Evolutionary conservation across 768 basidiomycete genomes (phyloP).

Genomic region (Agrocybe chaxingu): DNA sequence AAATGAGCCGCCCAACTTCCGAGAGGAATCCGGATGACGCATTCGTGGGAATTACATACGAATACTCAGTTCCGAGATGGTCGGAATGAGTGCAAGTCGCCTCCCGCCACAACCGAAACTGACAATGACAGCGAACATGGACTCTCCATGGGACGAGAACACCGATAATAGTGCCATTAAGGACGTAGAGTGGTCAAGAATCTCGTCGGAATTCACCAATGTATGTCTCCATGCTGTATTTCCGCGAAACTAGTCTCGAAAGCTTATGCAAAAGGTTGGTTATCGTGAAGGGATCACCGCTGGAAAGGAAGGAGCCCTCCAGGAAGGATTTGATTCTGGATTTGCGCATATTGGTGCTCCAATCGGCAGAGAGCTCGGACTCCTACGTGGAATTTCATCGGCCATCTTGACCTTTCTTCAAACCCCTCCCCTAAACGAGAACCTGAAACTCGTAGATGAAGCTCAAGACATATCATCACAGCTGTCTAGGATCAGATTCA

Average conservation of each 20-base stretch:
- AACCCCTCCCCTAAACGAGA: slow-evolving; percentile 19
- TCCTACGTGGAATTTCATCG: slow-evolving; percentile 68
- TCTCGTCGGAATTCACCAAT: slow-evolving; percentile 69
- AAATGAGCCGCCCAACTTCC: no score
- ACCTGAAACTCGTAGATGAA: slow-evolving; percentile 33
- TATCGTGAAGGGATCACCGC: slow-evolving; percentile 96
- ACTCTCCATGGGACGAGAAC: slow-evolving; percentile 62
- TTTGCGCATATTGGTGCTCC: slow-evolving; percentile 73
- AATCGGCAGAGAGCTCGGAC: slow-evolving; percentile 73
- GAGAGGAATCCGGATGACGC: no score
- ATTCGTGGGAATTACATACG: no score
- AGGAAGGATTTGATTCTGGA: slow-evolving; percentile 87
- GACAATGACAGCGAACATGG: slow-evolving; percentile 24
- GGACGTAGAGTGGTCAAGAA: slow-evolving; percentile 64
- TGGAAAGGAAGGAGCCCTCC: slow-evolving; percentile 85
- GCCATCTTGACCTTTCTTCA: slow-evolving; percentile 59
- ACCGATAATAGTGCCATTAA: slow-evolving; percentile 26
- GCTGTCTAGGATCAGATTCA: slow-evolving; percentile 62
- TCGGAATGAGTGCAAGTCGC: no score
- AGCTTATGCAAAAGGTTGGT: slow-evolving; percentile 56
- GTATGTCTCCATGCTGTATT: slow-evolving; percentile 32
- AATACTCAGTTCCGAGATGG: no score
- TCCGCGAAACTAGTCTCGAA: not conserved
- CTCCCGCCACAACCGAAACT: no score
- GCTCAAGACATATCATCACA: slow-evolving; percentile 49